Percentiles rank a stretch among this genome's conserved stretches.
Conservation (phyloP, 2,329 filamentous ascomycete genomes). For the Teratosphaeria zuluensis region DNA sequence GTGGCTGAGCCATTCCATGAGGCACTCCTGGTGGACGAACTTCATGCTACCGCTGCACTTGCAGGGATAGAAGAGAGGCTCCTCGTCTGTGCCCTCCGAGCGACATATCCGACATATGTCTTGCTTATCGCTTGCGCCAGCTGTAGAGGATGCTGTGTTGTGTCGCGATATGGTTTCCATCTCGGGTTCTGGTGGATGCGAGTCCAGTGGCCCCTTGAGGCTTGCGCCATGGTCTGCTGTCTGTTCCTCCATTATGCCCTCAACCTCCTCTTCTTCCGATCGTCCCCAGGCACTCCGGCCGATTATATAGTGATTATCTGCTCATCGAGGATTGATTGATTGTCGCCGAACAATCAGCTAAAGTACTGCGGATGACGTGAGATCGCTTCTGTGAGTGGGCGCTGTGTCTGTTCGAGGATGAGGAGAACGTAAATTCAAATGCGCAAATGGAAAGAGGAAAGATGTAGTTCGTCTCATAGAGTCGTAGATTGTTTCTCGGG, state of each 20-base stretch:
- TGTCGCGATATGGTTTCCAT: constrained; percentile 1
- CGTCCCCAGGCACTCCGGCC: background rate
- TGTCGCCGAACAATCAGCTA: background rate
- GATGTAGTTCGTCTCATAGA: background rate
- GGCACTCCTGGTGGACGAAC: constrained; percentile 91
- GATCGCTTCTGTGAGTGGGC: background rate
- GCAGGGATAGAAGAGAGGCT: constrained; percentile 93
- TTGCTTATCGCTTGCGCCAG: constrained; percentile 2
- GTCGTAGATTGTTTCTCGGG: background rate
- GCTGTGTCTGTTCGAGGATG: background rate
- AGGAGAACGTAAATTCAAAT: background rate
- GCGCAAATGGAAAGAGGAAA: background rate
- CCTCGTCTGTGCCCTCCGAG: constrained; percentile 69
- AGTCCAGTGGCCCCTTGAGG: background rate
- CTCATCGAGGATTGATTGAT: background rate
- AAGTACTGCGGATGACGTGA: background rate
- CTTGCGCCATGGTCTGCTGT: background rate
- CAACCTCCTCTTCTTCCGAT: background rate
- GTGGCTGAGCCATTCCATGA: constrained; percentile 98
- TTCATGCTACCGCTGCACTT: constrained; percentile 99
- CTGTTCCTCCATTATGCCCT: background rate
- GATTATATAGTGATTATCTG: background rate
- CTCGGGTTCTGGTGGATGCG: constrained; percentile 13
- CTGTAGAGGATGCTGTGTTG: constrained; percentile 11
- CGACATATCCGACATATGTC: constrained; percentile 97